These are phyloP conservation scores for Clonostachys sp. DNA, from an alignment of 2,329 filamentous ascomycete genomes.

Conservation along the genomic window DNA sequence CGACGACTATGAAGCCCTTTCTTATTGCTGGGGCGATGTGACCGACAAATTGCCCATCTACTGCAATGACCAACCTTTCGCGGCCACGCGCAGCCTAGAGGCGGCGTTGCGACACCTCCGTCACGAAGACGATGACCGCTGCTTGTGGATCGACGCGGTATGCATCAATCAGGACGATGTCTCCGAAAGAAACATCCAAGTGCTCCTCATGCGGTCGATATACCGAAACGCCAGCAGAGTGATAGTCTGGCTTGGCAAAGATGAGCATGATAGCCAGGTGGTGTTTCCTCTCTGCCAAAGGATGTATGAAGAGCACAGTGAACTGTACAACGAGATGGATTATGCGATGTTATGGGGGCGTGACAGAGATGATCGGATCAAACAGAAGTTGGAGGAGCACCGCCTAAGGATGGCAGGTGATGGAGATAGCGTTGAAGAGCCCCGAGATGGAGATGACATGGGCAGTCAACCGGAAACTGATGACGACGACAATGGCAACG, in stretches of 20 bases:
- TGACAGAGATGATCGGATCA: neutral
- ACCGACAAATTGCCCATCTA: neutral
- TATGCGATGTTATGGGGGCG: neutral
- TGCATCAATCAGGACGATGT: neutral
- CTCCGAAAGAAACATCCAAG: neutral
- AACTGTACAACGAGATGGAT: neutral
- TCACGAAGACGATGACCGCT: neutral
- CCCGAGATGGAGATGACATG: neutral
- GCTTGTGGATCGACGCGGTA: neutral
- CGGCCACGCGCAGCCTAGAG: neutral
- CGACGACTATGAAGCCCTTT: neutral
- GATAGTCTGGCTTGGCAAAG: neutral
- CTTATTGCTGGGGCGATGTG: neutral
- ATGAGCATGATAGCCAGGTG: neutral
- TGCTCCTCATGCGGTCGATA: neutral
- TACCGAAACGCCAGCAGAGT: neutral
- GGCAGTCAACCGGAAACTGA: neutral
- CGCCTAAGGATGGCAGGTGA: neutral
- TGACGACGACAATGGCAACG: neutral
- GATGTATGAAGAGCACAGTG: neutral
- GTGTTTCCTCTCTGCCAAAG: neutral
- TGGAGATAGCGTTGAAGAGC: neutral
- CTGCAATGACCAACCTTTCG: neutral
- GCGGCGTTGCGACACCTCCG: neutral
- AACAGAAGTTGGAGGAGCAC: neutral